These are phyloP conservation scores for Coemansia linderi DNA, from an alignment of 371 early-diverging fungal genomes.

Conservation along the genomic window DNA sequence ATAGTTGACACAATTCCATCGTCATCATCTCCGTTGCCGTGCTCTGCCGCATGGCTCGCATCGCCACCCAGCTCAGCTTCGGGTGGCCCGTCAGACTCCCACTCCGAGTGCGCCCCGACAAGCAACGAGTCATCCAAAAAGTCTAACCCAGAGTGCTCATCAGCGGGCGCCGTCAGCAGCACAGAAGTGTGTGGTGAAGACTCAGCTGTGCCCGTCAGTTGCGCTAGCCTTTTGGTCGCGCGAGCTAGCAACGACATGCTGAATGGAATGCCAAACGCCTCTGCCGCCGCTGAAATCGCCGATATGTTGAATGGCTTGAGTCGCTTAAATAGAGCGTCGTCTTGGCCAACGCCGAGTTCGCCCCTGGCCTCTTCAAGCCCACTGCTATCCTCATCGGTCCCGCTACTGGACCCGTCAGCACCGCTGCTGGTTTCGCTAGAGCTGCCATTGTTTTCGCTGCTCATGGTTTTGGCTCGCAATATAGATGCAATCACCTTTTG, in stretches of 20 bases:
- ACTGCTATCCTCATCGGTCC: constrained; percentile 1
- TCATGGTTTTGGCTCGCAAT: constrained; percentile 37
- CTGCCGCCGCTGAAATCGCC: constrained; percentile 50
- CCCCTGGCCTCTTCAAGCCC: neutral
- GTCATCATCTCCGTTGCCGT: neutral
- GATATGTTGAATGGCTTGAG: constrained; percentile 50
- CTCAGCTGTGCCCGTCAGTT: neutral
- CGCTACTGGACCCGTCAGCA: neutral
- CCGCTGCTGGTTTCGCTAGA: constrained; percentile 6
- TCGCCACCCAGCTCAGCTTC: neutral
- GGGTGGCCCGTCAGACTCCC: constrained; percentile 11
- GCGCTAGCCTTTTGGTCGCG: constrained; percentile 17
- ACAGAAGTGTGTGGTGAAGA: neutral
- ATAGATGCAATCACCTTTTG: constrained; percentile 42
- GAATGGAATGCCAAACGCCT: constrained; percentile 51
- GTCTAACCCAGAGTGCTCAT: neutral
- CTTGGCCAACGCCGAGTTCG: neutral
- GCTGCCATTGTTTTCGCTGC: constrained; percentile 2
- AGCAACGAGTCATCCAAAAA: neutral
- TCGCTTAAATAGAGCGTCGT: constrained; percentile 6
- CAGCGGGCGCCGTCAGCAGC: constrained; percentile 5
- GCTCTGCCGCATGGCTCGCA: neutral
- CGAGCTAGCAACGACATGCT: constrained; percentile 25
- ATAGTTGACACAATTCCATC: constrained; percentile 37
- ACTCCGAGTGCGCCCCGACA: constrained; percentile 6